Evolutionary conservation across 495 filamentous ascomycete genomes (phyloP), one percentile per base, ranked within the genome.

Genomic region (Filosporella fistucella): DNA sequence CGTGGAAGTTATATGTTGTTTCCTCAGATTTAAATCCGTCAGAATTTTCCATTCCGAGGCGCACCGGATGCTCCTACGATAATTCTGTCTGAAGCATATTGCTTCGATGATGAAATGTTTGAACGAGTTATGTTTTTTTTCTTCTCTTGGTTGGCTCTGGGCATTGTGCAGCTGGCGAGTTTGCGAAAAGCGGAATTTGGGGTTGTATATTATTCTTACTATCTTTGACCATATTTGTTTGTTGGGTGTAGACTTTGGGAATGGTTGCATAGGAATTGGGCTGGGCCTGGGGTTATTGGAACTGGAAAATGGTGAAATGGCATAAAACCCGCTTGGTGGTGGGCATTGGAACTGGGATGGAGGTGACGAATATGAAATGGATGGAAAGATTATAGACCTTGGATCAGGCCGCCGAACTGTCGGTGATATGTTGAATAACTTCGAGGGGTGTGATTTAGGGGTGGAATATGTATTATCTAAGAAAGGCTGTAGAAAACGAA

Each of bases 1-100:
- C 49, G 57, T 41, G 54, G 46, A 21, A 55, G 51, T 24, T 60
- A 60, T 35, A 52, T 38, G 42, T 34, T 60, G 32, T 60, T 60
- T 28, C 57, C 57, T 30, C 57, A 60, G 28, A 32, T 54, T 13
- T 59, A 26, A 59, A 13, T 9, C 5, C 9, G 13, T 7, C 35
- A 38, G 17, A 38, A 16, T 4, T 6, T 20, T 21, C 9, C 16
- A 38, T 22, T 7, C 5, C 17, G 5, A n/a, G 5, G 33, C 6
- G n/a, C n/a, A n/a, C n/a, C n/a, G n/a, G n/a, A n/a, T n/a, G n/a
- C n/a, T n/a, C n/a, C n/a, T n/a, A n/a, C n/a, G n/a, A n/a, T n/a
- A n/a, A 35, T 13, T 30, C 28, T 8, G n/a, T 8, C 28, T n/a
- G 28, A n/a, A n/a, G 4, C 13, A n/a, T 13, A n/a, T 13, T 13